Conservation (phyloP, 2,329 filamentous ascomycete genomes). For the Neofusicoccum parvum region DNA sequence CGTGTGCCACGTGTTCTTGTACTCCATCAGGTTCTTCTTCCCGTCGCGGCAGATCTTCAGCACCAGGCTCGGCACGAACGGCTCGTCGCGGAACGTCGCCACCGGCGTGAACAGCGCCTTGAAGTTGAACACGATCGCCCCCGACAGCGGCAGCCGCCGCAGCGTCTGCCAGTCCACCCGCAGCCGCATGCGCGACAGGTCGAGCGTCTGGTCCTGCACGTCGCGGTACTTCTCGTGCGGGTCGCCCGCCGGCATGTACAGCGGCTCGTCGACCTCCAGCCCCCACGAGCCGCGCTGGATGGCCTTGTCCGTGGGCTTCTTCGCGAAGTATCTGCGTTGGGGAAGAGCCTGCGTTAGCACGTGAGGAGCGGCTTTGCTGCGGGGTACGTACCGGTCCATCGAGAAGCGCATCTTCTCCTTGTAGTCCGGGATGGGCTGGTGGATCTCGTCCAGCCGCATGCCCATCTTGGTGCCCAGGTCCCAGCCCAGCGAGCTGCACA, state of each 20-base stretch:
- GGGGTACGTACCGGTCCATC: constrained; percentile 69
- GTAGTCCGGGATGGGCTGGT: constrained; percentile 76
- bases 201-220: constrained; percentile 59
- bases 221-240: constrained; percentile 64
- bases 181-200: constrained; percentile 63
- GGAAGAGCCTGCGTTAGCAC: neutral
- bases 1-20: constrained; percentile 81
- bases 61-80: constrained; percentile 70
- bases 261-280: constrained; percentile 71
- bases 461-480: constrained; percentile 75
- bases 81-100: constrained; percentile 68
- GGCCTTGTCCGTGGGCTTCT: constrained; percentile 70
- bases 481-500: constrained; percentile 83
- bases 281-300: constrained; percentile 88
- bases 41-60: constrained; percentile 71
- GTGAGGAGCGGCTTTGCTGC: neutral
- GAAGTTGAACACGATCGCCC: constrained; percentile 81
- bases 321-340: constrained; percentile 71
- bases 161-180: constrained; percentile 90
- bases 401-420: constrained; percentile 85
- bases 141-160: constrained; percentile 74
- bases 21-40: constrained; percentile 71
- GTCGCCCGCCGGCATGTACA: constrained; percentile 73
- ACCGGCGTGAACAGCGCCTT: constrained; percentile 82
- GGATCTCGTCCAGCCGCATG: constrained; percentile 69